Conservation (phyloP, 306 rosid species). For the Macrotyloma uniflorum region DNA sequence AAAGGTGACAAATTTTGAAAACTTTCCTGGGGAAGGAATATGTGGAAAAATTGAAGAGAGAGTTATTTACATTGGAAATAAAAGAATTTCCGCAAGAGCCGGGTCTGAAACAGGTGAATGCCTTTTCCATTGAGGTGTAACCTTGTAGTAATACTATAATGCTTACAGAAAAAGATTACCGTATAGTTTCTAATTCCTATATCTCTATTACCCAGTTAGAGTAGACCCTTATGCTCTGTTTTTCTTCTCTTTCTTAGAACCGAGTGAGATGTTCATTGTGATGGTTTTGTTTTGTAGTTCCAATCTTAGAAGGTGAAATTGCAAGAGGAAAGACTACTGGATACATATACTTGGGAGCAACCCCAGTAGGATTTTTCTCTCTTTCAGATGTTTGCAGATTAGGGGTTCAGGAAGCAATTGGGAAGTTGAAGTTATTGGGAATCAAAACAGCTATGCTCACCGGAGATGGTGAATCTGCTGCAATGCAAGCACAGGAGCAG, state of each 20-base stretch:
- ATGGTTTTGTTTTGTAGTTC: constrained; percentile 54
- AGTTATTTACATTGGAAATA: constrained; percentile 76
- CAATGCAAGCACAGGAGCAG: constrained; percentile 80
- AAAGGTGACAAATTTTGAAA: constrained; percentile 68
- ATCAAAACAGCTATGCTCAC: constrained; percentile 91
- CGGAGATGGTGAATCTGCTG: constrained; percentile 78
- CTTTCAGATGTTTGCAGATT: constrained; percentile 80
- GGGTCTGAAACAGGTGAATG: constrained; percentile 64
- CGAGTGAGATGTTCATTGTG: constrained; percentile 15
- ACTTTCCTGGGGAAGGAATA: constrained; percentile 92
- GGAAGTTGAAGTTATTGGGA: constrained; percentile 64
- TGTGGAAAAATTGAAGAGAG: constrained; percentile 70
- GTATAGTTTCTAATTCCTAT: not conserved
- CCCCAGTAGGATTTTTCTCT: constrained; percentile 63
- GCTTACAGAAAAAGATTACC: not conserved
- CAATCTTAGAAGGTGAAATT: constrained; percentile 52
- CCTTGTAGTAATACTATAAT: not conserved
- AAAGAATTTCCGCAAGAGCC: constrained; percentile 68
- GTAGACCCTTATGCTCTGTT: not conserved
- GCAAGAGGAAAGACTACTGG: constrained; percentile 76
- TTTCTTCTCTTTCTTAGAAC: constrained; percentile 5
- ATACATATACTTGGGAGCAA: constrained; percentile 64
- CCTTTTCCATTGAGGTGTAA: constrained; percentile 21
- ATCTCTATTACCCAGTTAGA: not conserved
- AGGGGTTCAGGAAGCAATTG: constrained; percentile 73